Conservation (phyloP, 345 rosid species). For the Sisymbrium altissimum region DNA sequence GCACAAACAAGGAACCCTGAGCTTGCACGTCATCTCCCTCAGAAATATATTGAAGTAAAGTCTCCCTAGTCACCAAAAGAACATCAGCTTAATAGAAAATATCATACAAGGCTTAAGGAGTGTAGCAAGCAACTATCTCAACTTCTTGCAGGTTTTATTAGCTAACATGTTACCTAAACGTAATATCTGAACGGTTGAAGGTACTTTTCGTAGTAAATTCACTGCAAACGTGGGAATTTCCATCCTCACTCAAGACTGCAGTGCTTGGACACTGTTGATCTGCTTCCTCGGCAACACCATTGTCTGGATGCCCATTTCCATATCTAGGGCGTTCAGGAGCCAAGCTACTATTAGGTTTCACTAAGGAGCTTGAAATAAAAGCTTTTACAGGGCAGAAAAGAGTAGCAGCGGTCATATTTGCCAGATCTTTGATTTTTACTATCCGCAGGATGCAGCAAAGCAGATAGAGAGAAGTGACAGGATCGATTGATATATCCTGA, state of each 20-base stretch:
- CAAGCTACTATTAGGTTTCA: slow-evolving; percentile 54
- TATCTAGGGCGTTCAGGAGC: slow-evolving; percentile 33
- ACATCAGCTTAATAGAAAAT: background rate
- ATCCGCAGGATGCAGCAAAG: slow-evolving; percentile 95
- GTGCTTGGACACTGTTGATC: slow-evolving; percentile 39
- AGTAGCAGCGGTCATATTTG: slow-evolving; percentile 85
- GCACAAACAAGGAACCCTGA: slow-evolving; percentile 74
- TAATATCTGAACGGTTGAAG: slow-evolving; percentile 33
- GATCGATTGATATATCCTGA: slow-evolving; percentile 65
- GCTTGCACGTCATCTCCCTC: slow-evolving; percentile 74
- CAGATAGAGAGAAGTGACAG: slow-evolving; percentile 79
- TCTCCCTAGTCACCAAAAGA: slow-evolving; percentile 53
- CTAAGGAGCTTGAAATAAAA: slow-evolving; percentile 46
- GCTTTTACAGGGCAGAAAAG: slow-evolving; percentile 70
- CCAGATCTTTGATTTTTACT: slow-evolving; percentile 96
- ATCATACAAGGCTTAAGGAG: background rate
- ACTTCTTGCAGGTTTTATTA: background rate
- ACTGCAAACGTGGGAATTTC: slow-evolving; percentile 41
- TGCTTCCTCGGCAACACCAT: slow-evolving; percentile 30
- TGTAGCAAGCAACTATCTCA: slow-evolving; percentile 6
- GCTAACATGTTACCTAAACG: slow-evolving; percentile 59
- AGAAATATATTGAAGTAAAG: slow-evolving; percentile 62
- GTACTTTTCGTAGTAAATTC: slow-evolving; percentile 34
- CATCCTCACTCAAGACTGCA: slow-evolving; percentile 34
- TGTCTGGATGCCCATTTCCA: slow-evolving; percentile 42